These are phyloP conservation scores for Xanthoceras sorbifolium DNA, from an alignment of 345 rosid species.

Conservation along the genomic window DNA sequence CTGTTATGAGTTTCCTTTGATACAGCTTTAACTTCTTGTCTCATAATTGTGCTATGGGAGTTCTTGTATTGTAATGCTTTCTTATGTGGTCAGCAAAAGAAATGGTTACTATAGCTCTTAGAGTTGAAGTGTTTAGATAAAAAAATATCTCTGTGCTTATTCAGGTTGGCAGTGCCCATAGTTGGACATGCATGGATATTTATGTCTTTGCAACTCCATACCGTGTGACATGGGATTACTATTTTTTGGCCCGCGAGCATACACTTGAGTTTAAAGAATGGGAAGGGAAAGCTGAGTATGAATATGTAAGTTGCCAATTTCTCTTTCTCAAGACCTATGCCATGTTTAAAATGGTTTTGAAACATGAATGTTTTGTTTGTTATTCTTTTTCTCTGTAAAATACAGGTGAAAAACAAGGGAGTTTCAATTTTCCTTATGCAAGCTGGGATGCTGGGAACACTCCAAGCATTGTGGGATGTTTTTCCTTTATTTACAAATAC, in stretches of 20 bases:
- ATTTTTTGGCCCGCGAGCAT: slow-evolving; percentile 78
- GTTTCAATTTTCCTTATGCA: slow-evolving; percentile 95
- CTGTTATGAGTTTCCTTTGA: neutral
- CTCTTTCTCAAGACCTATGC: neutral
- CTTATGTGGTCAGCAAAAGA: neutral
- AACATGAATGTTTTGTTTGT: slow-evolving; percentile 6
- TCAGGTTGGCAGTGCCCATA: slow-evolving; percentile 79
- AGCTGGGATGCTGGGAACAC: slow-evolving; percentile 98
- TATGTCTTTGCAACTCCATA: slow-evolving; percentile 95
- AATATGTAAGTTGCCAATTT: slow-evolving; percentile 57
- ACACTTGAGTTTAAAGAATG: slow-evolving; percentile 73
- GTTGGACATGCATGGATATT: slow-evolving; percentile 97
- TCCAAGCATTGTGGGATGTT: slow-evolving; percentile 91
- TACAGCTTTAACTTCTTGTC: neutral
- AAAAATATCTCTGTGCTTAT: slow-evolving; percentile 15
- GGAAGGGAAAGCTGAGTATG: slow-evolving; percentile 85
- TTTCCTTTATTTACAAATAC: slow-evolving; percentile 95
- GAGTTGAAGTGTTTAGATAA: slow-evolving; percentile 16
- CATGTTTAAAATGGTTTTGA: slow-evolving; percentile 11
- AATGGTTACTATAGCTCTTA: slow-evolving; percentile 3
- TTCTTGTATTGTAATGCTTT: neutral
- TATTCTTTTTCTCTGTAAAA: neutral
- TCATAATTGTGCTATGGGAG: slow-evolving; percentile 1
- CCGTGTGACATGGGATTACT: slow-evolving; percentile 93
- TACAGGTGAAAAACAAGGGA: slow-evolving; percentile 85